These are phyloP conservation scores for Pneumocystis murina DNA, from an alignment of 1,139 yeast species.

Conservation along the genomic window DNA sequence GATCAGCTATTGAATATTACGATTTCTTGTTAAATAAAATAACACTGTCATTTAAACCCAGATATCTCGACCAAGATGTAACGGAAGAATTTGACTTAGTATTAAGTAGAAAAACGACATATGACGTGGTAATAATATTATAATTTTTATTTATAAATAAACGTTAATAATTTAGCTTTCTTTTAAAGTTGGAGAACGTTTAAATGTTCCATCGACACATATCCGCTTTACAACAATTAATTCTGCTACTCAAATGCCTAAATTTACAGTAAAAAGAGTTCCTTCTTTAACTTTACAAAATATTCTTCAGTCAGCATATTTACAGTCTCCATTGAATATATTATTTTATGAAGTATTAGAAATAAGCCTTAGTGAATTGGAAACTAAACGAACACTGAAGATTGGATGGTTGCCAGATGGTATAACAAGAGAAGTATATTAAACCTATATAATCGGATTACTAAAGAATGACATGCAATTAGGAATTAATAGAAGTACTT, in stretches of 20 bases:
- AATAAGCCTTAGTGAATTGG: slow-evolving; percentile 61
- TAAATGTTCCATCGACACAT: slow-evolving; percentile 45
- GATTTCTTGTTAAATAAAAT: slow-evolving; percentile 52
- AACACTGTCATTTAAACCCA: slow-evolving; percentile 41
- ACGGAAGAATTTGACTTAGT: slow-evolving; percentile 41
- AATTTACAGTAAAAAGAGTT: slow-evolving; percentile 24
- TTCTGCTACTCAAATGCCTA: slow-evolving; percentile 19
- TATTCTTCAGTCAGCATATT: slow-evolving; percentile 29
- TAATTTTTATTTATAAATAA: background rate
- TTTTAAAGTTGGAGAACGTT: slow-evolving; percentile 37
- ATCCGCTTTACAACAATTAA: slow-evolving; percentile 45
- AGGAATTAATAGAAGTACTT: slow-evolving; percentile 51
- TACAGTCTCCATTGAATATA: slow-evolving; percentile 22
- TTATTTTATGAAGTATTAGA: slow-evolving; percentile 55
- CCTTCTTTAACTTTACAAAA: slow-evolving; percentile 28
- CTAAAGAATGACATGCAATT: background rate
- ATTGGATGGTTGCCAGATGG: slow-evolving; percentile 25
- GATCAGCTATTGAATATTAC: slow-evolving; percentile 40
- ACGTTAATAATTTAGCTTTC: slow-evolving; percentile 27
- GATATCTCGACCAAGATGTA: slow-evolving; percentile 27
- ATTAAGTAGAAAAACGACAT: slow-evolving; percentile 49
- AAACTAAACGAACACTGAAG: slow-evolving; percentile 51
- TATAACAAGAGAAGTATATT: slow-evolving; percentile 24
- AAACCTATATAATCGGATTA: background rate
- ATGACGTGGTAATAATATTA: slow-evolving; percentile 28